Evolutionary conservation across 257 asterid genomes (phyloP).

Genomic region (Scutellaria barbata): DNA sequence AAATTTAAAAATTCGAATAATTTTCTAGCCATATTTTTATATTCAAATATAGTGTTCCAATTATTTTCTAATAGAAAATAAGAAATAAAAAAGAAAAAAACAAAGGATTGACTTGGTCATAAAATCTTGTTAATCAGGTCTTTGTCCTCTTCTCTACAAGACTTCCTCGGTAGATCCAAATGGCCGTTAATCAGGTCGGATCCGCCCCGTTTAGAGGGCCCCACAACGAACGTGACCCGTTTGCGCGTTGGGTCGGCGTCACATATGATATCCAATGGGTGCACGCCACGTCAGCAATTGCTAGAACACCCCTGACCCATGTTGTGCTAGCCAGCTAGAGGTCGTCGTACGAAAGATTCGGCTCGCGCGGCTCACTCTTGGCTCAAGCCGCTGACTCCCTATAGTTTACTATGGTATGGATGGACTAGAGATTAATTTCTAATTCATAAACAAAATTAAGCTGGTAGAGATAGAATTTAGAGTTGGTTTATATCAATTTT

Average conservation of each 20-base stretch:
- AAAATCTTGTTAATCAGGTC: no score
- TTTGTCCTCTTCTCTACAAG: neutral
- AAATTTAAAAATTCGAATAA: no score
- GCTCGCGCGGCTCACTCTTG: slow-evolving; percentile 20
- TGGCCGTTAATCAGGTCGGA: slow-evolving; percentile 29
- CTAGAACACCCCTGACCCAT: slow-evolving; percentile 53
- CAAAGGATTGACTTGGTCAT: no score
- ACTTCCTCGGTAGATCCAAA: slow-evolving; percentile 21
- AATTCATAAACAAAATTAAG: no score
- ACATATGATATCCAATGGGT: slow-evolving; percentile 10
- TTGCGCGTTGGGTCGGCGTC: slow-evolving; percentile 41
- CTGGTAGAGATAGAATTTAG: no score
- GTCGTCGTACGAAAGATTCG: slow-evolving; percentile 25
- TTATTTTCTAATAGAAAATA: no score
- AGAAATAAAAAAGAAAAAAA: no score
- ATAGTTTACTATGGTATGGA: no score
- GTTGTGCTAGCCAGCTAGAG: slow-evolving; percentile 46
- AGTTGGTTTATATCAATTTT: neutral
- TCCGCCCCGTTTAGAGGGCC: slow-evolving; percentile 26
- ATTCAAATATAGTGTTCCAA: no score
- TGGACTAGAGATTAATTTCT: no score
- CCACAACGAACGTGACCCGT: slow-evolving; percentile 43
- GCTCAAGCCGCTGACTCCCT: slow-evolving; percentile 32
- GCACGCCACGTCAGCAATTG: slow-evolving; percentile 38
- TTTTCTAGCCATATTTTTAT: no score